A percentile compares a stretch with the other conserved stretches of the same genome.
Conservation (phyloP, 495 filamentous ascomycete species). For the Pseudomonodictys pantanalensis region DNA sequence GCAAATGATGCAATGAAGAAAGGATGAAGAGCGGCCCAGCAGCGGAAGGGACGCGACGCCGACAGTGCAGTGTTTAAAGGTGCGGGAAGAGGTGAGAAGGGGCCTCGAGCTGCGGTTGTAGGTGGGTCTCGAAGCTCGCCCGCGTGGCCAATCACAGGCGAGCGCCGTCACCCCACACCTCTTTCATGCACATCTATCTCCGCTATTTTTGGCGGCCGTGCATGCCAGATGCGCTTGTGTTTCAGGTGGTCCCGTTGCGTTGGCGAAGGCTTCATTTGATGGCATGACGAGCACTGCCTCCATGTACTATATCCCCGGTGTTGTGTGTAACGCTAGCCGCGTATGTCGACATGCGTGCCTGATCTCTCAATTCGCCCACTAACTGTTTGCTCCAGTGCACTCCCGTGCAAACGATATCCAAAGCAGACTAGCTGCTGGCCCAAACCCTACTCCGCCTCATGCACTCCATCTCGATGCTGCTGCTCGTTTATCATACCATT, state of each 20-base stretch:
- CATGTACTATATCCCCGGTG: constrained; percentile 10
- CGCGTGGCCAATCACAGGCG: constrained; percentile 1
- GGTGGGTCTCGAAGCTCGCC: neutral
- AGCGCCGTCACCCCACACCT: constrained; percentile 7
- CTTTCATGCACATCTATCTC: constrained; percentile 5
- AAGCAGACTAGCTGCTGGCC: neutral
- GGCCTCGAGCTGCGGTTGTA: neutral
- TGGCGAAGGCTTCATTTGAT: neutral
- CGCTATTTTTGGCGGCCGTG: constrained; percentile 20
- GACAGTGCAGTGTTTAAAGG: too few species aligned
- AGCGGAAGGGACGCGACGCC: neutral
- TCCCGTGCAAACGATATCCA: neutral
- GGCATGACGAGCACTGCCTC: neutral
- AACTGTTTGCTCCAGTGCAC: neutral
- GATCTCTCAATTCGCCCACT: neutral
- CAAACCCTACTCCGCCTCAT: constrained; percentile 22
- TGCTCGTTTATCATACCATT: neutral
- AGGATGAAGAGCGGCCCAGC: neutral
- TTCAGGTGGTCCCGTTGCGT: constrained; percentile 4
- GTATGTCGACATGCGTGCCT: constrained; percentile 20
- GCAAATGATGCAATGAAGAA: neutral
- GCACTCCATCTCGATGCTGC: constrained; percentile 1
- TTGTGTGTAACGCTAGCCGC: constrained; percentile 3
- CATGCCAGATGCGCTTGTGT: constrained; percentile 16
- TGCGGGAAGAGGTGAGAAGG: neutral